A percentile compares a stretch with the other conserved stretches of the same genome.
Evolutionary conservation across 768 basidiomycete species (phyloP).

Genomic region (Holtermanniella nyarrowii): DNA sequence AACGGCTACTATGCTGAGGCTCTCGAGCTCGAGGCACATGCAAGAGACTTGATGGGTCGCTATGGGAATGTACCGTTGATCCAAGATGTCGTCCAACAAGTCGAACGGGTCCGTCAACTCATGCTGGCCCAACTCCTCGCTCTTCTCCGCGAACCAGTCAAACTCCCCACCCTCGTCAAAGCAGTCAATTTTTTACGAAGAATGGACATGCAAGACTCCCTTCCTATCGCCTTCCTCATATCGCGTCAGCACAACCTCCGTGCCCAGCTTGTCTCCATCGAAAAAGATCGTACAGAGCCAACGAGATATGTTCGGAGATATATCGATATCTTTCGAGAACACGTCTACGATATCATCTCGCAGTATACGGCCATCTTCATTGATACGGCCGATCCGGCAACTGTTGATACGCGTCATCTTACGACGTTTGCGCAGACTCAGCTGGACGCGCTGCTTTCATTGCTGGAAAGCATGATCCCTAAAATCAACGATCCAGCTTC

Average conservation of each 20-base stretch:
- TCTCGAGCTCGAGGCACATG: constrained; percentile 69
- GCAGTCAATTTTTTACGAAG: constrained; percentile 75
- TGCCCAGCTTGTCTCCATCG: constrained; percentile 49
- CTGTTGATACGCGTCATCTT: constrained; percentile 48
- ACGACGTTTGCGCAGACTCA: constrained; percentile 53
- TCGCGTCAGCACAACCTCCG: constrained; percentile 59
- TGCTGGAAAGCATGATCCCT: constrained; percentile 55
- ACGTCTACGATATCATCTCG: constrained; percentile 80
- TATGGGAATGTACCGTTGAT: constrained; percentile 45
- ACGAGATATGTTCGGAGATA: constrained; percentile 72
- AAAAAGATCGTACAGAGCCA: constrained; percentile 59
- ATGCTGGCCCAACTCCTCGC: constrained; percentile 71
- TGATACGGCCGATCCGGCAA: constrained; percentile 40
- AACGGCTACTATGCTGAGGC: constrained; percentile 90
- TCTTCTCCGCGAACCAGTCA: constrained; percentile 71
- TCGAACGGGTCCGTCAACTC: constrained; percentile 33
- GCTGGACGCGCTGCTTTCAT: constrained; percentile 23
- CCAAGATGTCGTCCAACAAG: constrained; percentile 50
- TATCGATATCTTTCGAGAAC: constrained; percentile 83
- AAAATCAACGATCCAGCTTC: constrained; percentile 47
- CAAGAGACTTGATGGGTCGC: constrained; percentile 47
- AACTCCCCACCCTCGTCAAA: constrained; percentile 82
- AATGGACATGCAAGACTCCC: constrained; percentile 62
- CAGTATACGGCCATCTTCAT: constrained; percentile 85
- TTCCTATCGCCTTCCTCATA: constrained; percentile 74